Base-by-base conservation (phyloP, 2,329 filamentous ascomycete species). In the Cladosporium austrohemisphaericum region DNA sequence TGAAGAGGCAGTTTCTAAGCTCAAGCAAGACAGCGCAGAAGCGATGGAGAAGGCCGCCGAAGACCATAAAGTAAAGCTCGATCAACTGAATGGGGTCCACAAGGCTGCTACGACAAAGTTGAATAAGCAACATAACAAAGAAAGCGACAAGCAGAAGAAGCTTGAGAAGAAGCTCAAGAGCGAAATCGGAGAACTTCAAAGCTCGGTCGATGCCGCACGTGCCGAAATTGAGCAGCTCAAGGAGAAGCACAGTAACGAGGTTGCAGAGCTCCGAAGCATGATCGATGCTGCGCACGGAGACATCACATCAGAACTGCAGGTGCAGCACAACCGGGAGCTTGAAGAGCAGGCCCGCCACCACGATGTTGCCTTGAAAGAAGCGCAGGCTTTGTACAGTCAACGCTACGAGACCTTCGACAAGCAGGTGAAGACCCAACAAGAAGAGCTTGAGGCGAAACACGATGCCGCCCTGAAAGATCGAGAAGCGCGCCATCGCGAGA, bases 191-290 rank as follows among this genome's bases (percentile, higher is more conserved):
- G 38, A 49, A 9, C 14, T 40, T 3, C 32, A 51, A 22, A 16
- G 8, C 16, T 13, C 20, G 26, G 11, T 57, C 32, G 35, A 36
- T 2, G 50, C 51, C 26, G 44, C 60, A 16, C 57, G 58, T 26
- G 54, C 51, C n/a, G 55, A 56, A n/a, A 46, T 58, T 8, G 53
- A 57, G 38, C 54, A 49, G 5, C 53, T 60, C 36, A 50, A 52
- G 23, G 43, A 55, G 20, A 56, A 57, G 40, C 45, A 47, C 13
- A 33, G 41, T 14, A 36, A 43, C n/a, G 49, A 56, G 29, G 46
- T 55, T 8, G 26, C 40, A 8, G 41, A 51, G 14, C 23, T 41
- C 6, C 36, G 51, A 28, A 20, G 18, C 18, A 43, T 43, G 23
- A 40, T 49, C 18, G 38, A 48, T 8, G 46, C 40, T 26, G 50